Evolutionary conservation across 805 yeast species (phyloP).

Genomic region (Maudiozyma bulderi): DNA sequence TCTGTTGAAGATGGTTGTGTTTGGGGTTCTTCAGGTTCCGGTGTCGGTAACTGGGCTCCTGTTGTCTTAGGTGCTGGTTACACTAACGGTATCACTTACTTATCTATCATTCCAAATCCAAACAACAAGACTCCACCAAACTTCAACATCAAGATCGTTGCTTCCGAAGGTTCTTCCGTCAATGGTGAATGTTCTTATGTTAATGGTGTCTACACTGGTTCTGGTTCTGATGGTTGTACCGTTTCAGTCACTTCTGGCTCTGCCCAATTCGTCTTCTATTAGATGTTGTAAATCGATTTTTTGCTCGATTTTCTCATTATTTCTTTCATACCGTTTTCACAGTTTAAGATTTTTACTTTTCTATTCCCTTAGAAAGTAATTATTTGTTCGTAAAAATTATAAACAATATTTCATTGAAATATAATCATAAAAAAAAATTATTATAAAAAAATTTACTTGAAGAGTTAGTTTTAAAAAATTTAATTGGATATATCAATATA

Average conservation of each 20-base stretch:
- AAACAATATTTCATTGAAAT: neutral
- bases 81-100: slow-evolving; percentile 62
- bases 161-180: slow-evolving; percentile 50
- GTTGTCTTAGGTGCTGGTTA: slow-evolving; percentile 90
- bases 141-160: slow-evolving; percentile 73
- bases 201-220: slow-evolving; percentile 48
- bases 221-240: slow-evolving; percentile 71
- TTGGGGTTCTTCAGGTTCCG: slow-evolving; percentile 80
- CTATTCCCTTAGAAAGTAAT: neutral
- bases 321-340: neutral
- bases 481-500: too few relatives aligned
- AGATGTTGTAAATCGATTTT: slow-evolving; percentile 1
- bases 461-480: neutral
- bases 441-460: neutral
- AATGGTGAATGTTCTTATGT: slow-evolving; percentile 75
- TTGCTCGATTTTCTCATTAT: neutral
- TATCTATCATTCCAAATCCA: slow-evolving; percentile 92
- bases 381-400: neutral
- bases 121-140: slow-evolving; percentile 64
- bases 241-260: slow-evolving; percentile 52
- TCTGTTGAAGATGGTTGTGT: slow-evolving; percentile 84
- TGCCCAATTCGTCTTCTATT: slow-evolving; percentile 52
- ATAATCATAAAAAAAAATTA: neutral
- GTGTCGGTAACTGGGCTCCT: slow-evolving; percentile 98
- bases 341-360: too few relatives aligned